These are phyloP conservation scores for Pilatotrama ljubarskyi DNA, from an alignment of 768 basidiomycete species.

Conservation along the genomic window DNA sequence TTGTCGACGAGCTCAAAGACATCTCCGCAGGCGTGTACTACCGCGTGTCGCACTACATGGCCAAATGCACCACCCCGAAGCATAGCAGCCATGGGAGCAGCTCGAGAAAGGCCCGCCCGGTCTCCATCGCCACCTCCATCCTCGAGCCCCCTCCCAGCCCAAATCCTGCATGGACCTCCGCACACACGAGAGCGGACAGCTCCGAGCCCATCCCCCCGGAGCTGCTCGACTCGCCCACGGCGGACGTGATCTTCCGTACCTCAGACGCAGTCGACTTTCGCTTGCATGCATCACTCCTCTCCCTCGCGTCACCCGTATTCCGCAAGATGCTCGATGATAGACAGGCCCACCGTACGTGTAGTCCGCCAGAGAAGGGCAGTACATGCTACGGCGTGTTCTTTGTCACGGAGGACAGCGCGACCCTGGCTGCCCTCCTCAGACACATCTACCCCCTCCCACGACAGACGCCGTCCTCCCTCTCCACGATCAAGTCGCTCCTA, in stretches of 20 bases:
- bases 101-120: slow-evolving; percentile 5
- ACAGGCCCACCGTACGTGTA: slow-evolving; percentile 12
- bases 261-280: slow-evolving; percentile 12
- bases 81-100: neutral
- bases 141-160: slow-evolving; percentile 1
- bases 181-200: neutral
- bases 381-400: slow-evolving; percentile 1
- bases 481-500: slow-evolving; percentile 8
- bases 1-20: slow-evolving; percentile 12
- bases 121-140: slow-evolving; percentile 6
- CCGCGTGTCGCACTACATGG: slow-evolving; percentile 17
- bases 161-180: neutral
- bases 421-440: slow-evolving; percentile 25
- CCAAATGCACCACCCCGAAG: slow-evolving; percentile 2
- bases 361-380: neutral
- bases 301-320: slow-evolving; percentile 34
- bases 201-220: slow-evolving; percentile 1
- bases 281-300: slow-evolving; percentile 8
- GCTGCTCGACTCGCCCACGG: slow-evolving; percentile 5
- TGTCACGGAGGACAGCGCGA: slow-evolving; percentile 22
- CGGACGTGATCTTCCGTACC: slow-evolving; percentile 15
- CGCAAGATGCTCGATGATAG: slow-evolving; percentile 30
- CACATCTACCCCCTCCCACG: slow-evolving; percentile 23
- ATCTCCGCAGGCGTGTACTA: slow-evolving; percentile 18
- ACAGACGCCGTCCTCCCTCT: neutral